Evolutionary conservation across 192 early-diverging fungal species (phyloP).

Genomic region (Cladochytrium replicatum): DNA sequence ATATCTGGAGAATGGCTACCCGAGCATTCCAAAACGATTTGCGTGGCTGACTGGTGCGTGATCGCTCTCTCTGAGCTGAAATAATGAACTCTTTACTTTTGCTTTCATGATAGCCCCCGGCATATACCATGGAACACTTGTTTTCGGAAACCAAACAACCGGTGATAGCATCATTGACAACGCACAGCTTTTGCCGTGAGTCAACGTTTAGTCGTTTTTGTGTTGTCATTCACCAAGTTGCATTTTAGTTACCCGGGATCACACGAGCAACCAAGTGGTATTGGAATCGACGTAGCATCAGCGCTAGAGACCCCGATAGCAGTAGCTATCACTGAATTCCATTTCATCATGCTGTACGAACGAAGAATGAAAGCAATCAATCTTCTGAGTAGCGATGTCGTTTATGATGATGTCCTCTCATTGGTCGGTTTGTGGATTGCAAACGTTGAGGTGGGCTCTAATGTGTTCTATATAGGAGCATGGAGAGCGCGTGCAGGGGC

Average conservation of each 20-base stretch:
- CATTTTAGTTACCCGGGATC: conserved; percentile 1
- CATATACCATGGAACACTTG: conserved; percentile 74
- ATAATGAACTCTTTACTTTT: not conserved
- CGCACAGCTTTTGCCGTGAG: conserved; percentile 72
- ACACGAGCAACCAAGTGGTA: not conserved
- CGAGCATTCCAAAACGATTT: conserved; percentile 65
- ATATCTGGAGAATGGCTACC: conserved; percentile 48
- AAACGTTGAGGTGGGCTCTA: not conserved
- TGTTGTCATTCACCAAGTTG: conserved; percentile 4
- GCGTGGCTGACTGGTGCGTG: conserved; percentile 75
- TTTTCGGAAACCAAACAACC: conserved; percentile 59
- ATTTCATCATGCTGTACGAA: conserved; percentile 76
- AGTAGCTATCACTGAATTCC: conserved; percentile 79
- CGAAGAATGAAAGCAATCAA: conserved; percentile 67
- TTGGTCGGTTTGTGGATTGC: conserved; percentile 33
- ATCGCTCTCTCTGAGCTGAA: not conserved
- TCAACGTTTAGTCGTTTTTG: not conserved
- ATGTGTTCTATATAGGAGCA: conserved; percentile 28
- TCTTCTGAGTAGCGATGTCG: conserved; percentile 69
- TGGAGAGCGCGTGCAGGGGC: conserved; percentile 52
- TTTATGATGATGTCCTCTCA: conserved; percentile 70
- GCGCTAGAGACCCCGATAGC: conserved; percentile 53
- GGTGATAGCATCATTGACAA: conserved; percentile 76
- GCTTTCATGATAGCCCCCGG: conserved; percentile 48
- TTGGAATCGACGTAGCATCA: conserved; percentile 11